Evolutionary conservation across 306 rosid species (phyloP), one percentile per base, ranked within the genome.

Genomic region (Carpinus viminea): DNA sequence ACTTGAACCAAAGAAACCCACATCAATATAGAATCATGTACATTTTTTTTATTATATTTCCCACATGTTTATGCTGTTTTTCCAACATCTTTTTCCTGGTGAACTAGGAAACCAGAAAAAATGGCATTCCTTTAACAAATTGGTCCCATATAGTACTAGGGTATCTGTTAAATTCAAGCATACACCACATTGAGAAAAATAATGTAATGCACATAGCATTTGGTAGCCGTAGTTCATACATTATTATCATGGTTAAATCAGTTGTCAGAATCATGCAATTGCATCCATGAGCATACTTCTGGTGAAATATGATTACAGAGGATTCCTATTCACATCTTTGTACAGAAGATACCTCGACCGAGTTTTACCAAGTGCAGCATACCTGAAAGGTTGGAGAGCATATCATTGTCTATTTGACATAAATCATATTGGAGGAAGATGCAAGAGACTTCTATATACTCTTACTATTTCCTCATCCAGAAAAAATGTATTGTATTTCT

Each of bases 341-440:
- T 95, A 95, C 78, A 95, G 85, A 57, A 95, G 84, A 87, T 95
- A 93, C n/a, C 99, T 91, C 1, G 93, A 72, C 74, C 88, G 87
- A 36, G 88, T 87, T 86, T 91, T 90, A 53, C 99, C 99, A 46
- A 95, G 86, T 26, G 98, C 98, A 46, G 91, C 99, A 82, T 95
- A 95, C 98, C 99, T 95, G 92, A 81, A 78, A 78, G 54, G 61
- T 73, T 69, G 74, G 78, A 36, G 12, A 51, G 48, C 41, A 74
- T 48, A 53, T 68, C 18, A 68, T 36, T 48, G 60, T 41, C 56
- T 70, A 18, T 52, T 66, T 59, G 53, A 76, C n/a, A 38, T 31
- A 36, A 38, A 34, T 47, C 5, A 48, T 26, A 55, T 53, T 78
- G 68, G 41, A 51, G 70, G 80, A 74, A 76, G 41, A 77, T 73